phyloP scores from a whole-genome alignment of 352 stramenopile genomes.

The Phytophthora pseudosyringae region DNA sequence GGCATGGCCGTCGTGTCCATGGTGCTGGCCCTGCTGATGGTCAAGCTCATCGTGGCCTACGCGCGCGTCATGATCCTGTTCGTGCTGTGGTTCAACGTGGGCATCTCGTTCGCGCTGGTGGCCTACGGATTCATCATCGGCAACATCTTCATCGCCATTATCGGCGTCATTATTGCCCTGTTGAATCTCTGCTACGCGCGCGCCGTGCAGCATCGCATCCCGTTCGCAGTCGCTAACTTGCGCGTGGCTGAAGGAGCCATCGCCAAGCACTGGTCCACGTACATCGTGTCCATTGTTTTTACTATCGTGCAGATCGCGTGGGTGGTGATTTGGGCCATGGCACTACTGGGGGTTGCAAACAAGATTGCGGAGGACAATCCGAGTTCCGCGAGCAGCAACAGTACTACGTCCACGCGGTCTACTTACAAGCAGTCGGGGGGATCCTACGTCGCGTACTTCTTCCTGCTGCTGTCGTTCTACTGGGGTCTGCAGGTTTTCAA shows the following conservation, averaged over 20 bases:
- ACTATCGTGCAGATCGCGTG: slow-evolving; percentile 91
- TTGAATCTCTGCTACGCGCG: slow-evolving; percentile 89
- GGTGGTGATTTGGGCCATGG: slow-evolving; percentile 89
- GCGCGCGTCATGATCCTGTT: slow-evolving; percentile 87
- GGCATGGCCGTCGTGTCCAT: slow-evolving; percentile 67
- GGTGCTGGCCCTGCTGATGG: slow-evolving; percentile 62
- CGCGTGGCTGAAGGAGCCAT: slow-evolving; percentile 89
- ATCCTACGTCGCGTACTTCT: slow-evolving; percentile 55
- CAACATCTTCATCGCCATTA: slow-evolving; percentile 73
- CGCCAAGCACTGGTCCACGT: slow-evolving; percentile 89
- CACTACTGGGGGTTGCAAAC: slow-evolving; percentile 89
- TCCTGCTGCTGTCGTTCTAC: slow-evolving; percentile 91
- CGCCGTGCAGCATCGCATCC: slow-evolving; percentile 89
- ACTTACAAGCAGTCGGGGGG: slow-evolving; percentile 41
- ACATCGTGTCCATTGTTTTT: slow-evolving; percentile 86
- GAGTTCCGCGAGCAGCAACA: slow-evolving; percentile 26
- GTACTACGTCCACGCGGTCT: slow-evolving; percentile 34
- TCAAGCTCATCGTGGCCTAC: slow-evolving; percentile 85
- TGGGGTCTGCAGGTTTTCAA: slow-evolving; percentile 93
- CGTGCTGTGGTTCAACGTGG: slow-evolving; percentile 89
- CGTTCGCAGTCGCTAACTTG: slow-evolving; percentile 94
- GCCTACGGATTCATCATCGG: slow-evolving; percentile 73
- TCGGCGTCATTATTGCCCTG: slow-evolving; percentile 67
- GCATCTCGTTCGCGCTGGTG: slow-evolving; percentile 65
- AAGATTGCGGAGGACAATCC: slow-evolving; percentile 69